Conservation (phyloP, 2,329 filamentous ascomycete genomes). For the Thielaviopsis populi region DNA sequence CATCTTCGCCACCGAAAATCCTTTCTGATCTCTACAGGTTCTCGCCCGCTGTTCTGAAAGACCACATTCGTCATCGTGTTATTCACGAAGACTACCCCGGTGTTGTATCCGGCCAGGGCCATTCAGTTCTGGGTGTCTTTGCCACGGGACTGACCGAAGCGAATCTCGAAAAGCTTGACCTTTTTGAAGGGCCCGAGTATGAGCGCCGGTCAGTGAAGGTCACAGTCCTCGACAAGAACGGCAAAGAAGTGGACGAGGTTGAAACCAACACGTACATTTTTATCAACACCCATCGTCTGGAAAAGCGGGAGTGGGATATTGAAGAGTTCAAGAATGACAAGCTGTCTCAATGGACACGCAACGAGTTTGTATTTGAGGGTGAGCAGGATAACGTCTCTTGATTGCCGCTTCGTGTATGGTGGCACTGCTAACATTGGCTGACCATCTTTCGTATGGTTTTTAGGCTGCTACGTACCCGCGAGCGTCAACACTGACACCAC, state of each 20-base stretch:
- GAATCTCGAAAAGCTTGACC: slow-evolving; percentile 61
- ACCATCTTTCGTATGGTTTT: background rate
- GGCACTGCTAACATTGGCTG: background rate
- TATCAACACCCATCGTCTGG: slow-evolving; percentile 36
- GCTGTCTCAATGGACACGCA: slow-evolving; percentile 38
- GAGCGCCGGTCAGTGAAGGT: slow-evolving; percentile 39
- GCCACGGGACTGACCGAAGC: slow-evolving; percentile 64
- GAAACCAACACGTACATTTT: slow-evolving; percentile 53
- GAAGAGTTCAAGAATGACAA: slow-evolving; percentile 67
- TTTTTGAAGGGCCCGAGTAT: slow-evolving; percentile 71
- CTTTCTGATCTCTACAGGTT: slow-evolving; percentile 44
- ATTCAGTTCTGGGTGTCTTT: slow-evolving; percentile 57
- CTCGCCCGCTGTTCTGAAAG: slow-evolving; percentile 59
- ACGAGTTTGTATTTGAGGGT: slow-evolving; percentile 20
- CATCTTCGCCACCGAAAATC: slow-evolving; percentile 32
- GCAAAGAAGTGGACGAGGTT: slow-evolving; percentile 30
- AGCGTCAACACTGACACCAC: background rate
- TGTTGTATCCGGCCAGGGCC: slow-evolving; percentile 42
- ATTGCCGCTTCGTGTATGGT: background rate
- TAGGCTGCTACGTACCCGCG: slow-evolving; percentile 6
- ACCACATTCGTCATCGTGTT: slow-evolving; percentile 58
- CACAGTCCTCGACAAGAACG: slow-evolving; percentile 33
- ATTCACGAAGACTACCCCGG: slow-evolving; percentile 62
- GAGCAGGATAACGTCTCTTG: background rate
- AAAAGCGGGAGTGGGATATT: slow-evolving; percentile 75